Evolutionary conservation across 306 rosid genomes (phyloP).

Genomic region (Begonia loranthoides): DNA sequence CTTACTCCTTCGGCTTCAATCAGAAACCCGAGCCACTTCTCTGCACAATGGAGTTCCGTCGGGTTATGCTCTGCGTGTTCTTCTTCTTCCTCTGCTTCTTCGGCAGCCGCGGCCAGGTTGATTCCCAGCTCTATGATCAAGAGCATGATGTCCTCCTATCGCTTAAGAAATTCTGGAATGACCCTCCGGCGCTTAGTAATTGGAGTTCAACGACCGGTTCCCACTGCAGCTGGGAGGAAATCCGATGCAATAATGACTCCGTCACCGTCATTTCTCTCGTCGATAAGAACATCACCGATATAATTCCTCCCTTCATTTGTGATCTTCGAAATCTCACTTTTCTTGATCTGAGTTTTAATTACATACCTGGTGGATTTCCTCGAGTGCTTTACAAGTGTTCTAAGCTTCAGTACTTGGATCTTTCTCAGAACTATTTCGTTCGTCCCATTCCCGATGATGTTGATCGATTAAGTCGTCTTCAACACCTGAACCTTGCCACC

Average conservation of each 20-base stretch:
- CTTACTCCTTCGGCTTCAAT: no score
- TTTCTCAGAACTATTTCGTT: constrained; percentile 31
- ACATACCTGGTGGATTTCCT: constrained; percentile 38
- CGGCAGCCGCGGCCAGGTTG: constrained; percentile 13
- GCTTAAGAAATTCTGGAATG: constrained; percentile 25
- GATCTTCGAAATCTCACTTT: constrained; percentile 44
- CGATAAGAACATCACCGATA: constrained; percentile 6
- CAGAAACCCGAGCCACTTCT: constrained; percentile 9
- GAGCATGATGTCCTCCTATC: constrained; percentile 35
- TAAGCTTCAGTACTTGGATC: constrained; percentile 31
- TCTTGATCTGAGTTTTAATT: constrained; percentile 23
- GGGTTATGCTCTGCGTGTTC: neutral
- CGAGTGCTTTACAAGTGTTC: constrained; percentile 39
- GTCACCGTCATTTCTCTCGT: constrained; percentile 22
- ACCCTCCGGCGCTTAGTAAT: constrained; percentile 25
- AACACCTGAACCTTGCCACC: constrained; percentile 25
- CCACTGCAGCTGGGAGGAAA: constrained; percentile 45
- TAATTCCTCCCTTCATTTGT: constrained; percentile 51
- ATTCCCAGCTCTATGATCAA: constrained; percentile 25
- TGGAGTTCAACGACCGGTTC: constrained; percentile 40
- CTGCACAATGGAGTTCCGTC: neutral
- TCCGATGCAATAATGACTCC: constrained; percentile 31
- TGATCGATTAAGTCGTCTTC: constrained; percentile 21
- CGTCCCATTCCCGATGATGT: constrained; percentile 41
- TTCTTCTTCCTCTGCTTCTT: constrained; percentile 11